Evolutionary conservation across 2,329 filamentous ascomycete species (phyloP), one percentile per base, ranked within the genome.

Genomic region (Tympanopsis confertula): DNA sequence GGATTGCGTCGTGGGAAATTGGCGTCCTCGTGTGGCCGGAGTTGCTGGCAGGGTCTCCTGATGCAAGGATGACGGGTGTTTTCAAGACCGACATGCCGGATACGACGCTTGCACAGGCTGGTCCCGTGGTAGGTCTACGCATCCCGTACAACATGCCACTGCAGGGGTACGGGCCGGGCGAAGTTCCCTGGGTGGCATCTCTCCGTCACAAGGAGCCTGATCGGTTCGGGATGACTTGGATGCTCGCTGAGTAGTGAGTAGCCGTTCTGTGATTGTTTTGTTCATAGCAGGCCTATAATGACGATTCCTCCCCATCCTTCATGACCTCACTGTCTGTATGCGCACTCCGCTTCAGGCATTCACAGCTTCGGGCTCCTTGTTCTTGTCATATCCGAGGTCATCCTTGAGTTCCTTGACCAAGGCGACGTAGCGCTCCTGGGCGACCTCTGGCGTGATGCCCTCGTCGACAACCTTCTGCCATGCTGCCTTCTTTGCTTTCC

Each of bases 141-240:
- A 78, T 94, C 59, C 85, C 87, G n/a, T 94, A 94, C 55, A 78
- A 78, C 55, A 58, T 88, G 5, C 87, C 87, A 0, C 55, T 94
- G 19, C 73, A 74, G 36, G 62, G 63, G 5, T 94, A 94, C 49
- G 61, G 53, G 0, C 44, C 56, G 5, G 54, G 58, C 4, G 85
- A 93, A 50, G 61, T 69, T 35, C 86, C 87, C 1, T 94, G 87
- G 88, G 84, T 82, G 42, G 80, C 81, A 3, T 78, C 73, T 2
- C 61, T 67, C 49, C 51, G 50, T 2, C 69, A 88, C 50, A 41
- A 43, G 1, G 70, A 79, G 49, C 73, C 70, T 12, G 85, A 89
- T 58, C 74, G 74, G 62, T n/a, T 10, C 22, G 22, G 22, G 7
- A 7, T 10, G 22, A n/a, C n/a, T 26, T n/a, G 7, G 22, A n/a